Percentiles rank a stretch among this genome's conserved stretches.
phyloP scores from a whole-genome alignment of 495 filamentous ascomycete genomes.

The Penicillium flavigenum region DNA sequence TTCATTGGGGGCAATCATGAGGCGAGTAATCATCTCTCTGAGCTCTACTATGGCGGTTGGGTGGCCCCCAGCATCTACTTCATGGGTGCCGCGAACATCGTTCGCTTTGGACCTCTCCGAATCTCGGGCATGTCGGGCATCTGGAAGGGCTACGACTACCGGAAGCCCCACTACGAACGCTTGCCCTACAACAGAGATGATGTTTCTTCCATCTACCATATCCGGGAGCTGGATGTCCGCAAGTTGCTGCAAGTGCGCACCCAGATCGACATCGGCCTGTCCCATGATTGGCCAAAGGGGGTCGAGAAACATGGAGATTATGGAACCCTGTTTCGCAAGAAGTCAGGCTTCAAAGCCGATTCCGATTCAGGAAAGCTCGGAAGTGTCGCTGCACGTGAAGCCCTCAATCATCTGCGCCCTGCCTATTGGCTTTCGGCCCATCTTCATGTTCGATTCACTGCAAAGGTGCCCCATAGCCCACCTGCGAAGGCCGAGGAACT shows the following conservation, averaged over 20 bases:
- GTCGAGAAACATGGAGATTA: constrained; percentile 74
- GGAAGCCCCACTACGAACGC: constrained; percentile 77
- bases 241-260: constrained; percentile 83
- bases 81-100: constrained; percentile 83
- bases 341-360: constrained; percentile 71
- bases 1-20: constrained; percentile 97
- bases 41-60: constrained; percentile 96
- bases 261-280: constrained; percentile 84
- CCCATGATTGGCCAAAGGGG: constrained; percentile 89
- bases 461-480: constrained; percentile 62
- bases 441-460: constrained; percentile 81
- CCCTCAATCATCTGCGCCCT: constrained; percentile 78
- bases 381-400: constrained; percentile 69
- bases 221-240: constrained; percentile 84
- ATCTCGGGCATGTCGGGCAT: constrained; percentile 93
- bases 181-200: constrained; percentile 77
- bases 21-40: constrained; percentile 79
- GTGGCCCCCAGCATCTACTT: constrained; percentile 97
- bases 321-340: constrained; percentile 60
- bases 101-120: constrained; percentile 77
- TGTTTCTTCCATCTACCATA: constrained; percentile 76
- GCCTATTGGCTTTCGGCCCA: constrained; percentile 93
- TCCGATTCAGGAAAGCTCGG: constrained; percentile 71
- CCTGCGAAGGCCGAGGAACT: background rate
- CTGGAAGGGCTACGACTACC: constrained; percentile 84